Base-by-base conservation (phyloP, 305 asterid species). In the Rubia peregrina region DNA sequence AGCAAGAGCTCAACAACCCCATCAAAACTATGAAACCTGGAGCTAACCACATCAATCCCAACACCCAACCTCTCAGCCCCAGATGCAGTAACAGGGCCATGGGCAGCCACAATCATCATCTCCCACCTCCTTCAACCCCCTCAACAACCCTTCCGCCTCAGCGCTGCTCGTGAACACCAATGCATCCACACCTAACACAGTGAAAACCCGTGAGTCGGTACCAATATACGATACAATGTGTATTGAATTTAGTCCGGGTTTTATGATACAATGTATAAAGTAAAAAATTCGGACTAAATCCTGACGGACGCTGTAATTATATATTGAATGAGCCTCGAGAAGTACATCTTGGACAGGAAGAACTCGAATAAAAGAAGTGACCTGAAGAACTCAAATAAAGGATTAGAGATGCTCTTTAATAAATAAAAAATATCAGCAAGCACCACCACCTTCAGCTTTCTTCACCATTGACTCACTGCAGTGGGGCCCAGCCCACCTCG, bases 91-190 rank as follows among this genome's bases (percentile, higher is more conserved):
- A 90, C 89, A 1, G 94, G 97, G 3, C 97, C 96, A 59, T 90
- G 96, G 49, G 94, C 94, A 22, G 90, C 97, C 79, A 76, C 92
- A 70, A 91, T 78, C 88, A 87, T 83, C 83, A 89, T 46, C 41
- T n/a, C 95, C 95, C 72, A 85, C 53, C 56, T 80, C 88, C 55
- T 49, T 81, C 88, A 90, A 74, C 79, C 97, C 79, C 86, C 82
- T 89, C 90, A 90, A 76, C 60, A 91, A 71, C 75, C 96, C 96
- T 77, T 91, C 96, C 71, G 89, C 96, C 85, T 90, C 97, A 16
- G 83, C 96, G 14, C 84, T 90, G 63, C 96, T 90, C 71, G 96
- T 85, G 77, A 89, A 86, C 69, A 91, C 92, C 57, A 91, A 74
- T 30, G 95, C 97, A 81, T 91, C 97, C 81, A 89, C 80, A 9